A percentile compares a stretch with the other conserved stretches of the same genome.
Conservation (phyloP, 1,284 basidiomycete species). For the Porodaedalea pini region DNA sequence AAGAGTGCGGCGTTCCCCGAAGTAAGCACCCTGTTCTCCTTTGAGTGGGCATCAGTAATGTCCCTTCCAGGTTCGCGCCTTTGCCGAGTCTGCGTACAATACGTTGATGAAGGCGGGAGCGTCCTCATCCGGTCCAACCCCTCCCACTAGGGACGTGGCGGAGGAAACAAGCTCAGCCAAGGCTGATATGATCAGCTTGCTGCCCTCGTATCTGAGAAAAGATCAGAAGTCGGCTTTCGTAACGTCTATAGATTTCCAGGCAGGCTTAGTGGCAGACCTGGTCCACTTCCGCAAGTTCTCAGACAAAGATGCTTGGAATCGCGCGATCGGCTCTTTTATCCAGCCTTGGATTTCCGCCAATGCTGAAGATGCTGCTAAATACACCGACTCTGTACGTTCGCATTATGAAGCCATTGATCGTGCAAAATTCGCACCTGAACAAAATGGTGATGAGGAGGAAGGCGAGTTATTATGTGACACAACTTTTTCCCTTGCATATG, state of each 20-base stretch:
- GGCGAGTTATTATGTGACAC: constrained; percentile 89
- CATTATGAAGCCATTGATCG: constrained; percentile 80
- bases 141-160: constrained; percentile 63
- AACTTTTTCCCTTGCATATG: constrained; percentile 95
- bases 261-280: constrained; percentile 75
- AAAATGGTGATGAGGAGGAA: constrained; percentile 58
- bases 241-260: constrained; percentile 67
- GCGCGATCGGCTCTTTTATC: constrained; percentile 70
- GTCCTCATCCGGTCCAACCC: constrained; percentile 62
- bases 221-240: constrained; percentile 41
- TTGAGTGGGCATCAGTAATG: constrained; percentile 16
- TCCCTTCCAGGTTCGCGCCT: constrained; percentile 72
- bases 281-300: constrained; percentile 66
- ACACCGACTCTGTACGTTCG: constrained; percentile 63
- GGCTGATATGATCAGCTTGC: constrained; percentile 53
- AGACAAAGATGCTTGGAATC: constrained; percentile 66
- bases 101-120: constrained; percentile 81
- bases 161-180: constrained; percentile 57
- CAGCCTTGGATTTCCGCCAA: constrained; percentile 57
- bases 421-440: constrained; percentile 49
- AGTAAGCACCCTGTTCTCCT: constrained; percentile 40
- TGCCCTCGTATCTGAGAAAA: constrained; percentile 53
- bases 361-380: constrained; percentile 42
- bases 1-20: constrained; percentile 95
- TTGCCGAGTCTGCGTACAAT: constrained; percentile 76